These are phyloP conservation scores for Gossypium sturtianum DNA, from an alignment of 345 rosid species.

Conservation along the genomic window DNA sequence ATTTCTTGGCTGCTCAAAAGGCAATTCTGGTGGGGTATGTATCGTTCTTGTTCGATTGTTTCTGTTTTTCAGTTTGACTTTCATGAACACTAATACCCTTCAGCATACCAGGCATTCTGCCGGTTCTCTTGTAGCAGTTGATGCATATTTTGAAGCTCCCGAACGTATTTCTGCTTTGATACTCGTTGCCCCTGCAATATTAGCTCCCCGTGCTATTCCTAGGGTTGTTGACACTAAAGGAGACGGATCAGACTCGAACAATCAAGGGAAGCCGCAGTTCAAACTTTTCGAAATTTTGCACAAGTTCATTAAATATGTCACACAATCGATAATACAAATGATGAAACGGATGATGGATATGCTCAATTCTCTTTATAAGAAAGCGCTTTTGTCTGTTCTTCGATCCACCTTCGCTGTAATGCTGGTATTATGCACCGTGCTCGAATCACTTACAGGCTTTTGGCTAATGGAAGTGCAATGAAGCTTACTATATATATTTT, in stretches of 20 bases:
- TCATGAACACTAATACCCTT: slow-evolving; percentile 1
- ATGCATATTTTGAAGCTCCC: slow-evolving; percentile 86
- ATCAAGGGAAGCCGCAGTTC: slow-evolving; percentile 17
- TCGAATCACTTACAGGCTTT: neutral
- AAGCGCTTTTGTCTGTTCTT: slow-evolving; percentile 50
- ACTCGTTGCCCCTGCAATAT: slow-evolving; percentile 84
- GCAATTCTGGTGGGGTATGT: slow-evolving; percentile 78
- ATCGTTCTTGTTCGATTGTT: neutral
- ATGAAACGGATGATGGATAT: slow-evolving; percentile 43
- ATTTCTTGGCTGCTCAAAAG: slow-evolving; percentile 62
- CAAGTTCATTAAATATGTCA: slow-evolving; percentile 27
- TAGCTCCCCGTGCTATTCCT: slow-evolving; percentile 44
- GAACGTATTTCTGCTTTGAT: slow-evolving; percentile 81
- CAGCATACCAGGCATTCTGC: slow-evolving; percentile 68
- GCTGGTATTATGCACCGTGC: slow-evolving; percentile 46
- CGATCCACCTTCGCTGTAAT: slow-evolving; percentile 54
- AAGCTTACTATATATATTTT: slow-evolving; percentile 3
- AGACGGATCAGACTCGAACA: slow-evolving; percentile 20
- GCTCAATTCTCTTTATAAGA: slow-evolving; percentile 56
- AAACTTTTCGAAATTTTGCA: slow-evolving; percentile 34
- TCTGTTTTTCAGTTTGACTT: neutral
- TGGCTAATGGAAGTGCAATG: neutral
- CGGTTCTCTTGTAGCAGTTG: slow-evolving; percentile 73
- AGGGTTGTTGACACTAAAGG: slow-evolving; percentile 27
- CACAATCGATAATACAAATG: slow-evolving; percentile 27